Evolutionary conservation across 2,329 filamentous ascomycete genomes (phyloP).

Genomic region (Penicillium sp.): DNA sequence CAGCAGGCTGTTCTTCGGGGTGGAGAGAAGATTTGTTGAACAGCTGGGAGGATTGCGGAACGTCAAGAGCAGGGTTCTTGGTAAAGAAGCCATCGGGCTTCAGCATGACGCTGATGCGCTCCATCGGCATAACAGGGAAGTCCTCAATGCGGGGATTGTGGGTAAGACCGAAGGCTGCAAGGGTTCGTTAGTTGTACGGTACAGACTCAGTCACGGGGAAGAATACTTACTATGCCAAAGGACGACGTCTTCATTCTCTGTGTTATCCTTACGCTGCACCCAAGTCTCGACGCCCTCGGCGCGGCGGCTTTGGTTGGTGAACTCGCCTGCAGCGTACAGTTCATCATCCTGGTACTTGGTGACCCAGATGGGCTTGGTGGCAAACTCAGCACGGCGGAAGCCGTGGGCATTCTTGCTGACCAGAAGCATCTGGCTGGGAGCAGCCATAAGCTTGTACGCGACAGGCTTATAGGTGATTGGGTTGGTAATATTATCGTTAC

Average conservation of each 20-base stretch:
- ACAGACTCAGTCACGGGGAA: slow-evolving; percentile 25
- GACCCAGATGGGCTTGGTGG: slow-evolving; percentile 49
- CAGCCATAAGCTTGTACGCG: slow-evolving; percentile 49
- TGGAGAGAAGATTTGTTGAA: slow-evolving; percentile 38
- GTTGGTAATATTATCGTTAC: slow-evolving; percentile 46
- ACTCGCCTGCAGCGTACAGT: slow-evolving; percentile 47
- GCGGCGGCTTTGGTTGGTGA: slow-evolving; percentile 50
- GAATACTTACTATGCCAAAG: slow-evolving; percentile 33
- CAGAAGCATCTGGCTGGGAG: slow-evolving; percentile 52
- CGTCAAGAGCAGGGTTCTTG: slow-evolving; percentile 45
- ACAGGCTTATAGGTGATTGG: slow-evolving; percentile 48
- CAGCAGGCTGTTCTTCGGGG: slow-evolving; percentile 13
- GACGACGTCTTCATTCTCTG: slow-evolving; percentile 40
- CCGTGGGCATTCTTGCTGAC: slow-evolving; percentile 43
- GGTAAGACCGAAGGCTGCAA: slow-evolving; percentile 47
- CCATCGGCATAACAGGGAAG: slow-evolving; percentile 61
- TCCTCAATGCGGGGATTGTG: slow-evolving; percentile 58
- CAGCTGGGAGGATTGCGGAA: slow-evolving; percentile 35
- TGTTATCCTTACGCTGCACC: slow-evolving; percentile 40
- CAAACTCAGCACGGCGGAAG: slow-evolving; percentile 46
- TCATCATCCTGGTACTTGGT: slow-evolving; percentile 48
- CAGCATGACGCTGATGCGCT: slow-evolving; percentile 43
- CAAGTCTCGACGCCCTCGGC: slow-evolving; percentile 49
- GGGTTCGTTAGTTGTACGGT: slow-evolving; percentile 7
- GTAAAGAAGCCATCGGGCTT: slow-evolving; percentile 47